Percentiles rank a stretch among this genome's conserved stretches.
Evolutionary conservation across 2,329 filamentous ascomycete genomes (phyloP).

Genomic region (Cadophora malorum): DNA sequence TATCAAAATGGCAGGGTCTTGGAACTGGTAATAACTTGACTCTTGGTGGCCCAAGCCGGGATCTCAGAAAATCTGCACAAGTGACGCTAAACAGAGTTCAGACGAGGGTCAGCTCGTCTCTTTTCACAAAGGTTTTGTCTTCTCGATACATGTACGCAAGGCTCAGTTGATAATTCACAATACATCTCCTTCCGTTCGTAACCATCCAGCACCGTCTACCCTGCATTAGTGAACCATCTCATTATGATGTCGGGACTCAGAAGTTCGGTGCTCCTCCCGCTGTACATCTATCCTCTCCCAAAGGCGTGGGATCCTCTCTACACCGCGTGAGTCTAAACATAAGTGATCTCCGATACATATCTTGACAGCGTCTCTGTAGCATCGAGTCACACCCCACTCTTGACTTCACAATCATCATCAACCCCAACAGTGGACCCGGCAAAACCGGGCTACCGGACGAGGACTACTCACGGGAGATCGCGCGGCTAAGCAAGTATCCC

Average conservation of each 20-base stretch:
- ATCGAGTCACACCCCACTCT: constrained; percentile 20
- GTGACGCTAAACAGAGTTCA: background rate
- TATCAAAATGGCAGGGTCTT: too few relatives aligned
- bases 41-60: background rate
- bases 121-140: background rate
- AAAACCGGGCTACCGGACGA: constrained; percentile 17
- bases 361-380: background rate
- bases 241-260: constrained; percentile 10
- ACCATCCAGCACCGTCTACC: background rate
- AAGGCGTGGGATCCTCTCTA: constrained; percentile 35
- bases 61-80: background rate
- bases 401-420: constrained; percentile 26
- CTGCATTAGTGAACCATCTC: background rate
- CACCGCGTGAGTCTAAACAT: constrained; percentile 24
- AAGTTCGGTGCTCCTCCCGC: constrained; percentile 35
- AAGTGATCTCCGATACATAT: too few relatives aligned
- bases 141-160: background rate
- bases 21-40: background rate
- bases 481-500: constrained; percentile 15
- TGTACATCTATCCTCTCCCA: constrained; percentile 36
- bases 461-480: constrained; percentile 21
- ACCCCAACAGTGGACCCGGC: constrained; percentile 25
- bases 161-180: too few relatives aligned
- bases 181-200: too few relatives aligned
- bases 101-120: background rate